These are phyloP conservation scores for Debaryomyces fabryi DNA, from an alignment of 1,139 yeast genomes.

Conservation along the genomic window DNA sequence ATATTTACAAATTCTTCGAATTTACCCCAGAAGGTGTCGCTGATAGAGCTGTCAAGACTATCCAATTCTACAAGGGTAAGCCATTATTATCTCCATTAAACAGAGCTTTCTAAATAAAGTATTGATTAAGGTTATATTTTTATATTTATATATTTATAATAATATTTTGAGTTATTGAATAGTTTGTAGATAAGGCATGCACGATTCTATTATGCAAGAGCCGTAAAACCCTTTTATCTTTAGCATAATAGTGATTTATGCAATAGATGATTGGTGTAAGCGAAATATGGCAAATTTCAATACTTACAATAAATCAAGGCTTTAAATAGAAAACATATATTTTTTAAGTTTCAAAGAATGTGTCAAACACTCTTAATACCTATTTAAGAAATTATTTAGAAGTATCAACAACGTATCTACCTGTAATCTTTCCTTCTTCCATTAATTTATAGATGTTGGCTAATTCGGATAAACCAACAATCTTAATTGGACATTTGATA, in stretches of 20 bases:
- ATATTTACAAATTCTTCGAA: constrained; percentile 81
- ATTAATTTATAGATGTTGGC: constrained; percentile 64
- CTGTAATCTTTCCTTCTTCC: constrained; percentile 72
- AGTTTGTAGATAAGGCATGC: background rate
- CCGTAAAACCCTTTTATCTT: too few species aligned
- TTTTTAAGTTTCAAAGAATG: background rate
- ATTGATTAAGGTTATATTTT: background rate
- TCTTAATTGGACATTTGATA: constrained; percentile 68
- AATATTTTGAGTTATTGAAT: background rate
- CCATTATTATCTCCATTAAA: constrained; percentile 73
- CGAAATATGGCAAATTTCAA: background rate
- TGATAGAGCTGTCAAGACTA: constrained; percentile 77
- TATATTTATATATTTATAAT: background rate
- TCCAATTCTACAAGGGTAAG: constrained; percentile 82
- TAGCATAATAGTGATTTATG: too few species aligned
- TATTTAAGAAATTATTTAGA: constrained; percentile 39
- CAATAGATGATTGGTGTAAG: background rate
- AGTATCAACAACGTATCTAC: constrained; percentile 79
- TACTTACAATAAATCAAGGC: background rate
- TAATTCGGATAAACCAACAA: constrained; percentile 68
- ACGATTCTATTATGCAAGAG: background rate
- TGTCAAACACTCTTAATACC: background rate
- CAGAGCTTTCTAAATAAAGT: constrained; percentile 60
- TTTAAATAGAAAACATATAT: background rate
- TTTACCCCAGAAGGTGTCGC: constrained; percentile 96